These are phyloP conservation scores for Quercus gilva DNA, from an alignment of 306 rosid genomes.

Conservation along the genomic window DNA sequence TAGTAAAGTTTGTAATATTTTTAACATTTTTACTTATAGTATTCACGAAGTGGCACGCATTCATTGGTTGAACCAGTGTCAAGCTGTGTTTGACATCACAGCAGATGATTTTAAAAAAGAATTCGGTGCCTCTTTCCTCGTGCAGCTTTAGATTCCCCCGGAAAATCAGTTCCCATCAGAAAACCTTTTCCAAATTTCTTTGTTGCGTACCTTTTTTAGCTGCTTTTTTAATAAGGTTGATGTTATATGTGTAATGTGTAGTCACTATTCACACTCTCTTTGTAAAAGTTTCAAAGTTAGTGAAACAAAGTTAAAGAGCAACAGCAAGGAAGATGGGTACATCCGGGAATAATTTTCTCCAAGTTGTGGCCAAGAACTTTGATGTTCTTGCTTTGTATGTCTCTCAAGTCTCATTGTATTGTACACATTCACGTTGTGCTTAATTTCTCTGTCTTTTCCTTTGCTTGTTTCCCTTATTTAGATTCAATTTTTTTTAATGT, in stretches of 20 bases:
- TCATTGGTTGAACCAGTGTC: too few relatives aligned
- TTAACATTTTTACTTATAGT: too few relatives aligned
- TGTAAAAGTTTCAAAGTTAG: background rate
- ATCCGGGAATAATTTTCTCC: constrained; percentile 62
- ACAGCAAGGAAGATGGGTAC: constrained; percentile 42
- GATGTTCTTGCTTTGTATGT: constrained; percentile 88
- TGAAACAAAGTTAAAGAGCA: background rate
- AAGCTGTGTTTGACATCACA: too few relatives aligned
- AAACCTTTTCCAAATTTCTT: constrained; percentile 28
- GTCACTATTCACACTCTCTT: background rate
- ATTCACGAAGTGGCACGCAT: too few relatives aligned
- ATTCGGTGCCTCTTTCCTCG: constrained; percentile 74
- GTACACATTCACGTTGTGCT: background rate
- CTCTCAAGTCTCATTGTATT: background rate
- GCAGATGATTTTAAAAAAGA: background rate
- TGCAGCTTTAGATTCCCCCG: constrained; percentile 35
- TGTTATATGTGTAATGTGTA: background rate
- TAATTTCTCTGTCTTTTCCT: background rate
- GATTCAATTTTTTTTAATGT: background rate
- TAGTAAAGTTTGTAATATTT: too few relatives aligned
- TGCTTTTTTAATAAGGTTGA: background rate
- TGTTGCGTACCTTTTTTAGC: background rate
- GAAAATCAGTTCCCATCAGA: constrained; percentile 23
- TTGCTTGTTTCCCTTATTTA: background rate
- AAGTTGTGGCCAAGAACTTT: constrained; percentile 75